Evolutionary conservation across 169 alveolate species (phyloP).

Genomic region (Ophryocystis elektroscirrha): DNA sequence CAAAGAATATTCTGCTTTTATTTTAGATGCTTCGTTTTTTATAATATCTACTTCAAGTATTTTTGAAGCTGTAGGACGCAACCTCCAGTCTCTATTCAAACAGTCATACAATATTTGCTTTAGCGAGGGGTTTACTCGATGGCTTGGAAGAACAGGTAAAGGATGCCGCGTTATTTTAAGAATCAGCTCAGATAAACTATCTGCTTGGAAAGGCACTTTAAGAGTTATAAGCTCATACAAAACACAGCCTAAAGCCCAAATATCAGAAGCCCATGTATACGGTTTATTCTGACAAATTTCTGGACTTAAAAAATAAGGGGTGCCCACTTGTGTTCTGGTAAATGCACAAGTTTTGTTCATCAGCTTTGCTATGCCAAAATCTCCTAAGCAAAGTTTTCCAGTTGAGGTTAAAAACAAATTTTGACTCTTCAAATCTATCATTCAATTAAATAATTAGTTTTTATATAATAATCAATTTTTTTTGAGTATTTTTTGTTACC

Average conservation of each 20-base stretch:
- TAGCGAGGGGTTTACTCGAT: background rate
- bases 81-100: background rate
- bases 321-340: conserved; percentile 90
- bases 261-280: conserved; percentile 89
- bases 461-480: background rate
- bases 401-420: conserved; percentile 57
- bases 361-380: conserved; percentile 72
- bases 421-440: conserved; percentile 48
- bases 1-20: no score
- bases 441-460: background rate
- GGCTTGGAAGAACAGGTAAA: conserved; percentile 13
- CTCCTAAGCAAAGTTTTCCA: conserved; percentile 61
- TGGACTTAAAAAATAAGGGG: conserved; percentile 98
- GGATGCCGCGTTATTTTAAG: conserved; percentile 37
- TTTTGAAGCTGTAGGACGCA: conserved; percentile 26
- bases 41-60: conserved; percentile 6
- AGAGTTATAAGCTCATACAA: conserved; percentile 42
- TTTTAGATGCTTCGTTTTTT: no score
- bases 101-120: background rate
- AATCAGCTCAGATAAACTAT: conserved; percentile 40
- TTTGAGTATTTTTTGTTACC: conserved; percentile 24
- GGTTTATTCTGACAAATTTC: conserved; percentile 77
- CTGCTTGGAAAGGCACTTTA: conserved; percentile 54
- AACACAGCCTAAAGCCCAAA: conserved; percentile 93
- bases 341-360: conserved; percentile 67